Evolutionary conservation across 345 rosid species (phyloP).

Genomic region (Bretschneidera sinensis): DNA sequence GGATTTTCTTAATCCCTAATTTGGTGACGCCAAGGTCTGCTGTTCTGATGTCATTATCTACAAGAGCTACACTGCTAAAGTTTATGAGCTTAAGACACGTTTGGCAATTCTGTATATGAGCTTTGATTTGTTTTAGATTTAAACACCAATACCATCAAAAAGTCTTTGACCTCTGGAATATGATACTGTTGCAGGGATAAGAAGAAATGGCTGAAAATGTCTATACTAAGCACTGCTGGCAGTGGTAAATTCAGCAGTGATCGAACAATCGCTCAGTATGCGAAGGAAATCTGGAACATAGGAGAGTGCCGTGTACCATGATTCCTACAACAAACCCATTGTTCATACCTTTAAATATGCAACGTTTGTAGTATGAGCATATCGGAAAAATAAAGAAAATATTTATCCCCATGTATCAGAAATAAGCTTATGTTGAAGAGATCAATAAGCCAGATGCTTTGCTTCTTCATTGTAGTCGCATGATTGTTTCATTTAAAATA

Average conservation of each 20-base stretch:
- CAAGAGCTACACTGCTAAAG: no score
- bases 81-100: neutral
- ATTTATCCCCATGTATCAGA: no score
- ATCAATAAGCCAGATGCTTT: neutral
- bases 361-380: no score
- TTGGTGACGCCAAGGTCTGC: neutral
- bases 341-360: no score
- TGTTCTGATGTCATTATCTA: neutral
- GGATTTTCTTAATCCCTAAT: no score
- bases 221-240: conserved; percentile 89
- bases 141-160: no score
- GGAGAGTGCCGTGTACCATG: conserved; percentile 69
- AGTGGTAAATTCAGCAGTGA: conserved; percentile 93
- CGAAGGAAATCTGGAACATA: conserved; percentile 89
- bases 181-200: conserved; percentile 46
- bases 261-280: conserved; percentile 78
- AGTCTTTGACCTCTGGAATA: no score
- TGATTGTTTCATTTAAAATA: no score
- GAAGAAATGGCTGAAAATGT: conserved; percentile 81
- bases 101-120: no score
- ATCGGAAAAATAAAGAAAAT: no score
- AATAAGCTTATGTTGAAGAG: neutral
- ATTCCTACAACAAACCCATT: no score
- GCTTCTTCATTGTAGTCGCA: neutral
- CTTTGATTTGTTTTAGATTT: no score